Conservation (phyloP, 495 filamentous ascomycete species). For the Bombardia bombarda region DNA sequence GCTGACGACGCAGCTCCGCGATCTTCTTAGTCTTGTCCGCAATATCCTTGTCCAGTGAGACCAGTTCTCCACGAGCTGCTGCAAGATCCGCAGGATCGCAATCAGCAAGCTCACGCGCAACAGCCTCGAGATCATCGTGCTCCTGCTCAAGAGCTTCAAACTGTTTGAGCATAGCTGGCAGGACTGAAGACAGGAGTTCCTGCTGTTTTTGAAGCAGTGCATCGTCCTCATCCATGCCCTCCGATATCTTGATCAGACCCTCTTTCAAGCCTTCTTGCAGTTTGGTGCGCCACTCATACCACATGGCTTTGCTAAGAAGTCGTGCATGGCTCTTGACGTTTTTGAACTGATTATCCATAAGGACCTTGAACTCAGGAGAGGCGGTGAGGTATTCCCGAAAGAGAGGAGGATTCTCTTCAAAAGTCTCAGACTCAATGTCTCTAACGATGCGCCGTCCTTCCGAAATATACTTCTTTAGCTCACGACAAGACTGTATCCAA, state of each 20-base stretch:
- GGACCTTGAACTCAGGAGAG: conserved; percentile 67
- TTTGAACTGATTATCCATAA: conserved; percentile 96
- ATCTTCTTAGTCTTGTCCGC: conserved; percentile 58
- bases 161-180: conserved; percentile 57
- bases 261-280: conserved; percentile 76
- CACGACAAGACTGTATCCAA: conserved; percentile 65
- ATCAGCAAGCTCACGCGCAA: conserved; percentile 66
- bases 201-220: conserved; percentile 59
- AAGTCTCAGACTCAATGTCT: conserved; percentile 80
- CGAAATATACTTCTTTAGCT: conserved; percentile 89
- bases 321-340: conserved; percentile 90
- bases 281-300: conserved; percentile 97
- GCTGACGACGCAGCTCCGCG: conserved; percentile 51
- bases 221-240: conserved; percentile 72
- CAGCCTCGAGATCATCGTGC: conserved; percentile 55
- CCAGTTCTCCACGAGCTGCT: conserved; percentile 55
- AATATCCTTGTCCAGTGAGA: conserved; percentile 56
- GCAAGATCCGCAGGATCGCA: conserved; percentile 73
- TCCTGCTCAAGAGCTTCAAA: conserved; percentile 52
- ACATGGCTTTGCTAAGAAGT: conserved; percentile 82
- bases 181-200: conserved; percentile 49
- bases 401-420: conserved; percentile 78
- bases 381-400: conserved; percentile 88
- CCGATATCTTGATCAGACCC: conserved; percentile 62
- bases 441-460: conserved; percentile 81